Evolutionary conservation across 2,329 filamentous ascomycete genomes (phyloP), one percentile per base, ranked within the genome.

Genomic region (Tothia fuscella): DNA sequence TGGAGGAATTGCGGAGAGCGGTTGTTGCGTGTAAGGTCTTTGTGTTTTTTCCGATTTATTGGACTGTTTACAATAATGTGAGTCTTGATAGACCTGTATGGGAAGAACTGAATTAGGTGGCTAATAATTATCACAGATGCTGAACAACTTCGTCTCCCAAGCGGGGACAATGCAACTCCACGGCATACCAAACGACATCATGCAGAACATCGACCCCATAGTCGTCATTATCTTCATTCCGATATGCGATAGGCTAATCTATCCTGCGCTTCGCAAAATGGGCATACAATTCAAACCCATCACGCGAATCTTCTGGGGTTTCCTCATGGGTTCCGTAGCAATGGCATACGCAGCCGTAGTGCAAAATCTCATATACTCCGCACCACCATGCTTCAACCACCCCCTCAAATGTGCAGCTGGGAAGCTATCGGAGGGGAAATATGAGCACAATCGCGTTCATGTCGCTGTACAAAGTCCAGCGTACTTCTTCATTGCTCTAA

Each of bases 11-110:
- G 38, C 80, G 80, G 63, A 76, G 78, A 30, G 72, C 72, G 2
- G 56, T 78, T 7, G 53, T 66, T 54, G 81, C 80, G 13, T 86
- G 80, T 67, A 76, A 79, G 51, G 78, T 84, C 42, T 84, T 85
- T 39, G 43, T 59, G 16, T 68, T 65, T 52, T 68, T 62, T 41
- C 66, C 65, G 0, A 54, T 69, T 25, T 68, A 66, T 50, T 67
- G 65, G 65, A 52, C 66, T 3, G 56, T 61, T 5, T 68, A 53
- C 43, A 56, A 52, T 7, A 59, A 43, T 17, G 41, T 43, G 29
- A 12, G 34, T n/a, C n/a, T 38, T 30, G 9, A 38, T 26, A 2
- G 6, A 19, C 26, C 2, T 30, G 4, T 4, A 3, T 3, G 4
- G 10, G 5, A 7, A 1, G 5, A n/a, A 9, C 14, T 14, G 6